Evolutionary conservation across 805 yeast genomes (phyloP).

Genomic region (Wickerhamomyces canadensis): DNA sequence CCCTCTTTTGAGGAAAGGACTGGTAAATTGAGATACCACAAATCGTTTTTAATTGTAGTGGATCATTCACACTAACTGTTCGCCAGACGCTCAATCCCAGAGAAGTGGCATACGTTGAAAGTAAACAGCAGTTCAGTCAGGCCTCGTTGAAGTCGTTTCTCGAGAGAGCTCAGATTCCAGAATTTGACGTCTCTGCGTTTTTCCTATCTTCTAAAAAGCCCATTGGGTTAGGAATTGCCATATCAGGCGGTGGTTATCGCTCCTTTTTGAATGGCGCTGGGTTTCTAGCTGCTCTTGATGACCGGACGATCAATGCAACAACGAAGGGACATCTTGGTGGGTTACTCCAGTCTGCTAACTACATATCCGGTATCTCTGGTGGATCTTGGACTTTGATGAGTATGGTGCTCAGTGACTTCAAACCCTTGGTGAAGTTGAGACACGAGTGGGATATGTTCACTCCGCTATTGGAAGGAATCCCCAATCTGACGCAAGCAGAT

Average conservation of each 20-base stretch:
- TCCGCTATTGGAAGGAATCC: constrained; percentile 52
- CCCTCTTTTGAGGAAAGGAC: constrained; percentile 7
- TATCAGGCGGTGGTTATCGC: constrained; percentile 87
- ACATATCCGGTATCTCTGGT: constrained; percentile 75
- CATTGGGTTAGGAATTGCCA: constrained; percentile 49
- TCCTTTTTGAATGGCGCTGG: constrained; percentile 89
- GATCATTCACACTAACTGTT: too few species aligned
- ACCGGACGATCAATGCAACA: constrained; percentile 53
- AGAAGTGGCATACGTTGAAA: constrained; percentile 24
- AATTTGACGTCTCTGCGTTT: constrained; percentile 25
- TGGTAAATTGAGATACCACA: constrained; percentile 5
- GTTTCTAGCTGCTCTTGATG: constrained; percentile 71
- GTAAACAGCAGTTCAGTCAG: constrained; percentile 28
- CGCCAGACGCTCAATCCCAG: constrained; percentile 7
- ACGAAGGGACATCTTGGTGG: constrained; percentile 62
- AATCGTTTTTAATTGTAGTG: too few species aligned
- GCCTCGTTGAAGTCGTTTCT: constrained; percentile 27
- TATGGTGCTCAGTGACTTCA: constrained; percentile 31
- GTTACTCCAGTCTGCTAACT: constrained; percentile 61
- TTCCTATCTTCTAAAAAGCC: constrained; percentile 22
- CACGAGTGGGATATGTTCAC: constrained; percentile 38
- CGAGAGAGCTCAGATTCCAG: constrained; percentile 27
- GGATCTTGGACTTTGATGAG: constrained; percentile 68
- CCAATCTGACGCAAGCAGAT: constrained; percentile 40
- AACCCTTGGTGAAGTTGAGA: constrained; percentile 31